Percentiles rank a stretch among this genome's conserved stretches.
These are phyloP conservation scores for Microbotryomycetes sp. DNA, from an alignment of 1,284 basidiomycete species.

Conservation along the genomic window DNA sequence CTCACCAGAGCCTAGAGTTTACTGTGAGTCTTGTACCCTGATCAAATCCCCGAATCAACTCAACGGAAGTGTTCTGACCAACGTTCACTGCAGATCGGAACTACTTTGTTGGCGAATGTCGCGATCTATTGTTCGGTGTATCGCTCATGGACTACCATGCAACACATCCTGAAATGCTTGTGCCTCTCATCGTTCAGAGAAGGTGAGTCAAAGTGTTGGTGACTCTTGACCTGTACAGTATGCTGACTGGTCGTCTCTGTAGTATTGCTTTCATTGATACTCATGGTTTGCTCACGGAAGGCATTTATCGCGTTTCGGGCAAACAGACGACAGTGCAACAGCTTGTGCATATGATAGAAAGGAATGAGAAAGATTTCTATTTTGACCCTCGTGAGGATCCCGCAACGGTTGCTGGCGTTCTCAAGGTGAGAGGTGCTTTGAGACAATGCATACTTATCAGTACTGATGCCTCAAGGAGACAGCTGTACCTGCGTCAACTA, in stretches of 20 bases:
- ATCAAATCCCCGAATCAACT: too few species aligned
- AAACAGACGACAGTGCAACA: conserved; percentile 41
- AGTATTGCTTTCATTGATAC: conserved; percentile 33
- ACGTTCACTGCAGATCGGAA: conserved; percentile 63
- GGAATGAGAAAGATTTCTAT: conserved; percentile 74
- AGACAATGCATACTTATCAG: neutral
- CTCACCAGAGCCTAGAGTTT: conserved; percentile 61
- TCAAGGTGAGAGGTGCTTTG: conserved; percentile 86
- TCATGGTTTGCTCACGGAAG: conserved; percentile 69
- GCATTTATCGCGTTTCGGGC: conserved; percentile 60
- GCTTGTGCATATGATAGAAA: conserved; percentile 82
- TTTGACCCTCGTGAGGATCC: conserved; percentile 76
- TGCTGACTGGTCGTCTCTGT: neutral
- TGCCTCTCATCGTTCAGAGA: conserved; percentile 67
- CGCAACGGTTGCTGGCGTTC: conserved; percentile 77
- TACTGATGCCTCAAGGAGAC: neutral
- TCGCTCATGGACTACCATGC: conserved; percentile 87
- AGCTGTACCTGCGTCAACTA: conserved; percentile 83
- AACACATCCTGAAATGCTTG: conserved; percentile 55
- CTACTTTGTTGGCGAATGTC: conserved; percentile 77
- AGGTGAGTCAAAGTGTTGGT: conserved; percentile 34
- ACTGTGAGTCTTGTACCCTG: conserved; percentile 53
- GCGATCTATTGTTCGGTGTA: conserved; percentile 80
- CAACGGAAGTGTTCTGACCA: conserved; percentile 8
- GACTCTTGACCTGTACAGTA: neutral